Conservation (phyloP, 202 grass and related monocot species). For the Cymbopogon flexuosus region DNA sequence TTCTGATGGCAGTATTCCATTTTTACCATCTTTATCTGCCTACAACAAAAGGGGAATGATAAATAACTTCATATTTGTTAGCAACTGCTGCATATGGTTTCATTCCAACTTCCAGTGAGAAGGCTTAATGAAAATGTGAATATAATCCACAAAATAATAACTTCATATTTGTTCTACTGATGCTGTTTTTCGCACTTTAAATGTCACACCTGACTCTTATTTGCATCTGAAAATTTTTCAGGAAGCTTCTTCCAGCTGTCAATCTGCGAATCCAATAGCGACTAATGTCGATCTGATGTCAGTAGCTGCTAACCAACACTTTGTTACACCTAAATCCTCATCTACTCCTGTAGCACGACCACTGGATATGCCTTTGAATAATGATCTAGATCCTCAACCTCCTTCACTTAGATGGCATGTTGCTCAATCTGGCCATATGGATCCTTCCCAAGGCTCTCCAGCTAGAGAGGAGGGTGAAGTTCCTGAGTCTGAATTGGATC, state of each 20-base stretch:
- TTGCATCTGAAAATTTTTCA: slow-evolving; percentile 33
- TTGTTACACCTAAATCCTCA: slow-evolving; percentile 39
- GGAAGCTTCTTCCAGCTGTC: slow-evolving; percentile 59
- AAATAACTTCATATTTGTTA: neutral
- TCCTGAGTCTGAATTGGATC: slow-evolving; percentile 92
- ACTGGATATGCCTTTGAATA: slow-evolving; percentile 42
- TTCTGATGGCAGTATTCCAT: neutral
- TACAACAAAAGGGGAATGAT: slow-evolving; percentile 1
- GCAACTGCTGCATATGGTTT: neutral
- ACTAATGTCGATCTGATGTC: slow-evolving; percentile 40
- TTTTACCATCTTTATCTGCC: neutral
- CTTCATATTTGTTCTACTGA: slow-evolving; percentile 14
- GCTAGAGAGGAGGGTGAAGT: slow-evolving; percentile 96
- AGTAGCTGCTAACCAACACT: slow-evolving; percentile 48
- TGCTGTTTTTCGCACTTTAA: slow-evolving; percentile 2
- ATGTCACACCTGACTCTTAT: neutral
- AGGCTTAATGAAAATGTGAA: neutral
- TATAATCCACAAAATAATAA: neutral
- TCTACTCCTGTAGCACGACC: slow-evolving; percentile 35
- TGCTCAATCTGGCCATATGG: slow-evolving; percentile 43
- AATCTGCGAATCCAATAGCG: slow-evolving; percentile 43
- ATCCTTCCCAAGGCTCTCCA: slow-evolving; percentile 66
- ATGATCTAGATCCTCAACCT: slow-evolving; percentile 31
- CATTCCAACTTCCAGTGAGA: neutral
- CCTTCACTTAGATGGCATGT: slow-evolving; percentile 46